phyloP scores from a whole-genome alignment of 2,329 filamentous ascomycete species.

The Trematosphaeria pertusa region DNA sequence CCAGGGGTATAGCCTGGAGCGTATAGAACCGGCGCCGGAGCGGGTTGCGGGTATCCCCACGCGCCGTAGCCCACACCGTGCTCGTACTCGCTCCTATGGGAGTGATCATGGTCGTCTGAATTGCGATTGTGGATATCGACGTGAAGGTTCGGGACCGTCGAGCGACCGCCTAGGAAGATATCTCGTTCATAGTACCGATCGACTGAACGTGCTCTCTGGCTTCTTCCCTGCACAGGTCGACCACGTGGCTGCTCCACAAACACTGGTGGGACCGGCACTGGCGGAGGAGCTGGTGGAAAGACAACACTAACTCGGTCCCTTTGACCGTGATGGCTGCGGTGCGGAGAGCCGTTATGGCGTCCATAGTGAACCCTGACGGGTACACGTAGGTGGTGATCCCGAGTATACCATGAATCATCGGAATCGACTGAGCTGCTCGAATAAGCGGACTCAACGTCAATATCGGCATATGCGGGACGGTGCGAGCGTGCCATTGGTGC shows the following conservation, averaged over 20 bases:
- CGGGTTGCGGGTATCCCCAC: not conserved
- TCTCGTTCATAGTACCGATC: not conserved
- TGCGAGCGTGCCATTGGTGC: not conserved
- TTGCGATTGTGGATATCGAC: slow-evolving; percentile 6
- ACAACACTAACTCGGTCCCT: not conserved
- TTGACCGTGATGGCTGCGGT: not conserved
- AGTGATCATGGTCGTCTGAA: slow-evolving; percentile 3
- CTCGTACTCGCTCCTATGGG: not conserved
- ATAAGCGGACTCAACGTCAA: not conserved
- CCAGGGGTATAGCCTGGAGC: not conserved
- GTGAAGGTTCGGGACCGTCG: not conserved
- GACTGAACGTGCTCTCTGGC: not conserved
- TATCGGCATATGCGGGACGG: not conserved
- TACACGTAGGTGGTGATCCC: not conserved
- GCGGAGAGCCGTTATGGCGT: not conserved
- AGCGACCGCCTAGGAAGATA: not conserved
- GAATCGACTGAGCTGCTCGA: not conserved
- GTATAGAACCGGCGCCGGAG: not conserved
- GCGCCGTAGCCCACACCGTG: not conserved
- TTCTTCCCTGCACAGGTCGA: not conserved
- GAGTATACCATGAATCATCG: not conserved
- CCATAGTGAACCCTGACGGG: not conserved
- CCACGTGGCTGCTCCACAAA: not conserved
- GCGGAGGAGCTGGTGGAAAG: not conserved
- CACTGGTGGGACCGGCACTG: not conserved